Percentiles rank a stretch among this genome's conserved stretches.
phyloP scores from a whole-genome alignment of 2,329 filamentous ascomycete species.

The Sporothrix brasiliensis region DNA sequence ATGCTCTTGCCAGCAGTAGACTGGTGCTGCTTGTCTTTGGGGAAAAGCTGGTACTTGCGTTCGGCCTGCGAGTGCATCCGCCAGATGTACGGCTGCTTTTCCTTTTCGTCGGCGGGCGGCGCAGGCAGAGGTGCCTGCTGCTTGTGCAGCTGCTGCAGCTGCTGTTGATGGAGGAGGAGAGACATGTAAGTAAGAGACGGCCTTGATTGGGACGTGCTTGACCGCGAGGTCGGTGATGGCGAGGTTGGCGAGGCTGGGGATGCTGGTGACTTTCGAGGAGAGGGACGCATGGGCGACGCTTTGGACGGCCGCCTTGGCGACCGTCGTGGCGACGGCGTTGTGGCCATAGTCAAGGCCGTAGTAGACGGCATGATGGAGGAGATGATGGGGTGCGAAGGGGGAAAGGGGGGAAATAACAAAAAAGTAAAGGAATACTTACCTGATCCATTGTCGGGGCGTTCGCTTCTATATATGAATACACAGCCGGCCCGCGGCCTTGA shows the following conservation, averaged over 20 bases:
- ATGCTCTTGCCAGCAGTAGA: slow-evolving; percentile 48
- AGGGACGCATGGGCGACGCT: not conserved
- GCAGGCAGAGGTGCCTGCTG: slow-evolving; percentile 18
- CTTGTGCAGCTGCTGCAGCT: slow-evolving; percentile 21
- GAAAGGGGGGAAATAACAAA: not conserved
- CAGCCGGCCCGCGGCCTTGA: slow-evolving; percentile 12
- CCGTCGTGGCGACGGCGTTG: slow-evolving; percentile 32
- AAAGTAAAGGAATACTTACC: slow-evolving; percentile 24
- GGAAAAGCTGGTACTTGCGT: slow-evolving; percentile 65
- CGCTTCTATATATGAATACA: slow-evolving; percentile 23
- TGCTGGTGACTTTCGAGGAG: not conserved
- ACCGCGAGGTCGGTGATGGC: not conserved
- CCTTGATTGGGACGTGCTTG: not conserved
- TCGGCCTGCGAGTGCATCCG: slow-evolving; percentile 60
- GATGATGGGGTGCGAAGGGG: not conserved
- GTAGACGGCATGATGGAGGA: not conserved
- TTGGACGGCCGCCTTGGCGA: slow-evolving; percentile 15
- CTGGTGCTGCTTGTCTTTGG: slow-evolving; percentile 54
- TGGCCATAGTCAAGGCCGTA: slow-evolving; percentile 24
- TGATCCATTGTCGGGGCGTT: slow-evolving; percentile 16
- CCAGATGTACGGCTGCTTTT: slow-evolving; percentile 59
- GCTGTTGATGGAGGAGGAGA: slow-evolving; percentile 35
- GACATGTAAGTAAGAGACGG: slow-evolving; percentile 32
- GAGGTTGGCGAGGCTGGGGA: not conserved
- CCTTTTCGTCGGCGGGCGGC: slow-evolving; percentile 26